Evolutionary conservation across 257 asterid genomes (phyloP).

Genomic region (Fraxinus pennsylvanica): DNA sequence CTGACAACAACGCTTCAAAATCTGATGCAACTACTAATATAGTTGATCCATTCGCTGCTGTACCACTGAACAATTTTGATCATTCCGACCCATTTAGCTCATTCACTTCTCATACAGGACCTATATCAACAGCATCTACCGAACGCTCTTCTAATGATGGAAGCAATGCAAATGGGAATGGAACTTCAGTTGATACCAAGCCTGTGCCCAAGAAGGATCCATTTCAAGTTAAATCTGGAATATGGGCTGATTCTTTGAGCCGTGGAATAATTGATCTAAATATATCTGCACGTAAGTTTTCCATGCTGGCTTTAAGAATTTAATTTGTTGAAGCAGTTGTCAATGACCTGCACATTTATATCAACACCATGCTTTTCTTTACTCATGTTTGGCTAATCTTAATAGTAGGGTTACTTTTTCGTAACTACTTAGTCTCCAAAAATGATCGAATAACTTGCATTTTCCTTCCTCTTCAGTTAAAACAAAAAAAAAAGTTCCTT

Average conservation of each 20-base stretch:
- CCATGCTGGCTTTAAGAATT: conserved; percentile 10
- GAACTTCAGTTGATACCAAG: conserved; percentile 35
- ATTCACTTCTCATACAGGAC: conserved; percentile 50
- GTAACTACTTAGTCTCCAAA: neutral
- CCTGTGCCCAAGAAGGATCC: conserved; percentile 49
- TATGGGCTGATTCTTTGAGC: conserved; percentile 97
- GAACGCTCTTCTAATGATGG: conserved; percentile 39
- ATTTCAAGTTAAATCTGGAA: conserved; percentile 94
- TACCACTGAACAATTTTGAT: conserved; percentile 72
- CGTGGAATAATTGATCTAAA: conserved; percentile 91
- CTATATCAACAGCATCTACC: conserved; percentile 34
- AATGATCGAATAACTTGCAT: no score
- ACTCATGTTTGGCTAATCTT: neutral
- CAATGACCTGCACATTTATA: neutral
- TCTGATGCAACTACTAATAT: conserved; percentile 38
- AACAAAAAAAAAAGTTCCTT: neutral
- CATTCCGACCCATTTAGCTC: conserved; percentile 69
- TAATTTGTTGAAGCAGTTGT: conserved; percentile 18
- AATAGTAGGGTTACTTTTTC: neutral
- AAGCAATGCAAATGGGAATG: conserved; percentile 38
- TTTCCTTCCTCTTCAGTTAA: no score
- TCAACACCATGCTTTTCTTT: neutral
- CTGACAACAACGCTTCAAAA: conserved; percentile 40
- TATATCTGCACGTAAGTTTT: conserved; percentile 81
- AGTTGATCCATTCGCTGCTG: conserved; percentile 77